Percentiles rank a stretch among this genome's conserved stretches.
Conservation (phyloP, 352 stramenopile genomes). For the Globisporangium polare region DNA sequence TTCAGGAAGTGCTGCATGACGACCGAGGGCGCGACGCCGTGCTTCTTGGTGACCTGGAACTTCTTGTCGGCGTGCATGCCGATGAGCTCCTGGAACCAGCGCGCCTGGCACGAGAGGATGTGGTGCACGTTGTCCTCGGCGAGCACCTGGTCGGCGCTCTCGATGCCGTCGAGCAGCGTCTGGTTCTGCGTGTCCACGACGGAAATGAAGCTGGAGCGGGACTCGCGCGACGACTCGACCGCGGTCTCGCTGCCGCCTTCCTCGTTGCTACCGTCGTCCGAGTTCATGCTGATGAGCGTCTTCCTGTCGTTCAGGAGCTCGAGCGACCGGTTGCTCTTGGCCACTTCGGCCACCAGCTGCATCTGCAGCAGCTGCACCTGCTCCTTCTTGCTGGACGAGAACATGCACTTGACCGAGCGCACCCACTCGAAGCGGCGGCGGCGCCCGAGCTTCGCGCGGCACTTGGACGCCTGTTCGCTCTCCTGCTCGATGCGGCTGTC, state of each 20-base stretch:
- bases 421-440: conserved; percentile 38
- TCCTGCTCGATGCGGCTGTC: conserved; percentile 52
- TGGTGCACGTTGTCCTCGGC: conserved; percentile 57
- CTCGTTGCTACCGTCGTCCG: conserved; percentile 16
- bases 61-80: conserved; percentile 47
- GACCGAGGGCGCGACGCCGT: conserved; percentile 11
- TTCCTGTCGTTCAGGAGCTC: conserved; percentile 37
- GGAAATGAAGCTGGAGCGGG: conserved; percentile 27
- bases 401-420: conserved; percentile 38
- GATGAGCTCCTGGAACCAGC: conserved; percentile 50
- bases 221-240: background rate
- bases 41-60: conserved; percentile 8
- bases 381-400: conserved; percentile 46
- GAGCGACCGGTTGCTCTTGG: conserved; percentile 57
- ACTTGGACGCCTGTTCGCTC: conserved; percentile 34
- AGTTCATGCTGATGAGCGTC: conserved; percentile 28
- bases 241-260: conserved; percentile 1
- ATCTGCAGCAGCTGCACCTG: conserved; percentile 63
- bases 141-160: conserved; percentile 49
- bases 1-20: conserved; percentile 37
- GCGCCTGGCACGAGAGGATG: conserved; percentile 53
- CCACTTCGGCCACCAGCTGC: conserved; percentile 65
- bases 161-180: conserved; percentile 40
- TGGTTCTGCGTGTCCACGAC: conserved; percentile 25
- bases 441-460: conserved; percentile 32